Conservation (phyloP, 495 filamentous ascomycete species). For the Penicillium pulvis region DNA sequence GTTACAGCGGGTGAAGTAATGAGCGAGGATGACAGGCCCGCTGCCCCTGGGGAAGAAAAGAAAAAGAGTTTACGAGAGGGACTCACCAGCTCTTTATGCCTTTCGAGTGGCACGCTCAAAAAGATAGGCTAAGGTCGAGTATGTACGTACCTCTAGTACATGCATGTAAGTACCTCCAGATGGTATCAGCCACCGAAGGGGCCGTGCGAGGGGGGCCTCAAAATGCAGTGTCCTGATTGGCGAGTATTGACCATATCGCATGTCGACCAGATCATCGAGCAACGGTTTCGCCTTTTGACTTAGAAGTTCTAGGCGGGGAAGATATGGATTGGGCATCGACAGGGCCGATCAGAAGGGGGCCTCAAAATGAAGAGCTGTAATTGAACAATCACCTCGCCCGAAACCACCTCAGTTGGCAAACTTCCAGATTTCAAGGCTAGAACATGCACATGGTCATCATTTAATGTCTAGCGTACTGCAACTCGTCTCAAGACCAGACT, state of each 20-base stretch:
- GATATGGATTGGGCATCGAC: constrained; percentile 6
- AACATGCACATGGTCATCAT: too few relatives aligned
- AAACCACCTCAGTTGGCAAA: neutral
- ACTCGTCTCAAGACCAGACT: too few relatives aligned
- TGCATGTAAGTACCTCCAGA: neutral
- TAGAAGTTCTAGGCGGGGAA: neutral
- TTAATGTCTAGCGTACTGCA: too few relatives aligned
- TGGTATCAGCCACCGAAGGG: neutral
- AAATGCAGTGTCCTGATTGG: constrained; percentile 7
- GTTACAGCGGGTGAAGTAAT: too few relatives aligned
- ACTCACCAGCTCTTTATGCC: too few relatives aligned
- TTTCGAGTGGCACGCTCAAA: too few relatives aligned
- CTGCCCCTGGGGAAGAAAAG: too few relatives aligned
- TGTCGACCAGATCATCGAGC: too few relatives aligned
- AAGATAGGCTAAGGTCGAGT: neutral
- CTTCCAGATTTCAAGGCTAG: too few relatives aligned
- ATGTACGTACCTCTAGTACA: neutral
- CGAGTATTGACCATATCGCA: neutral
- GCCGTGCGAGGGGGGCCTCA: constrained; percentile 8
- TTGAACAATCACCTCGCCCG: constrained; percentile 2
- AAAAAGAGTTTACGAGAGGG: too few relatives aligned
- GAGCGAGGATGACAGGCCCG: too few relatives aligned
- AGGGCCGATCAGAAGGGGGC: constrained; percentile 9
- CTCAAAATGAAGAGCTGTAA: constrained; percentile 6
- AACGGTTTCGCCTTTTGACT: neutral